Conservation (phyloP, 225 moss, liverwort and hornwort genomes). For the Ulota crispa region DNA sequence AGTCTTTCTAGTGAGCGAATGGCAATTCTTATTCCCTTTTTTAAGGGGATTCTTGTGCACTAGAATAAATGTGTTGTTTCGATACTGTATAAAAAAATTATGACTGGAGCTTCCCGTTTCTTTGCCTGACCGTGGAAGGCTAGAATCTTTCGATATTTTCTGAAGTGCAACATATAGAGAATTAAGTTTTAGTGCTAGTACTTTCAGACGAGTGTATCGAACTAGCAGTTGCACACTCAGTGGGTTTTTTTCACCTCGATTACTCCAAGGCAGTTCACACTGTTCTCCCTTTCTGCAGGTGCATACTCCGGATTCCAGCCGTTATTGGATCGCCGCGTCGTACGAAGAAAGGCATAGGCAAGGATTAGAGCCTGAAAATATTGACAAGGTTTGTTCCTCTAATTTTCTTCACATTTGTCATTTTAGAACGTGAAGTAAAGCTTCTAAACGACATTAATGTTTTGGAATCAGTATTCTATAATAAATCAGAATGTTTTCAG, state of each 20-base stretch:
- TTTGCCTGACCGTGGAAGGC: background rate
- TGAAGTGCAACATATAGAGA: background rate
- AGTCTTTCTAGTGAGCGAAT: background rate
- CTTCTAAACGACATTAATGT: background rate
- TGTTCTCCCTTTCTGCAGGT: conserved; percentile 40
- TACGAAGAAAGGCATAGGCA: conserved; percentile 79
- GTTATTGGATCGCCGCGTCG: conserved; percentile 90
- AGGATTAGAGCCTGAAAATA: conserved; percentile 89
- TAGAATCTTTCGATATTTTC: background rate
- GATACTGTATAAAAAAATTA: background rate
- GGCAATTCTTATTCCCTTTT: background rate
- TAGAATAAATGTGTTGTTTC: background rate
- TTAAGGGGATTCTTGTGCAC: background rate
- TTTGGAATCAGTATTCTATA: background rate
- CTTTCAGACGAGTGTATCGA: background rate
- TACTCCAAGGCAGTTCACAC: background rate
- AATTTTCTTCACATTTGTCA: background rate
- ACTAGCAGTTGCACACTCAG: background rate
- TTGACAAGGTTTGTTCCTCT: conserved; percentile 77
- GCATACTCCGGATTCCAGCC: conserved; percentile 96
- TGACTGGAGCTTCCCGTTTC: background rate
- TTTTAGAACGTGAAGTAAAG: background rate
- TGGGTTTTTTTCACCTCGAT: background rate
- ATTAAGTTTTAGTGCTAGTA: background rate
- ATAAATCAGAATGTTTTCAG: background rate